Percentiles rank a stretch among this genome's conserved stretches.
These are phyloP conservation scores for Mycosarcoma mackinlayi DNA, from an alignment of 1,284 basidiomycete genomes.

Conservation along the genomic window DNA sequence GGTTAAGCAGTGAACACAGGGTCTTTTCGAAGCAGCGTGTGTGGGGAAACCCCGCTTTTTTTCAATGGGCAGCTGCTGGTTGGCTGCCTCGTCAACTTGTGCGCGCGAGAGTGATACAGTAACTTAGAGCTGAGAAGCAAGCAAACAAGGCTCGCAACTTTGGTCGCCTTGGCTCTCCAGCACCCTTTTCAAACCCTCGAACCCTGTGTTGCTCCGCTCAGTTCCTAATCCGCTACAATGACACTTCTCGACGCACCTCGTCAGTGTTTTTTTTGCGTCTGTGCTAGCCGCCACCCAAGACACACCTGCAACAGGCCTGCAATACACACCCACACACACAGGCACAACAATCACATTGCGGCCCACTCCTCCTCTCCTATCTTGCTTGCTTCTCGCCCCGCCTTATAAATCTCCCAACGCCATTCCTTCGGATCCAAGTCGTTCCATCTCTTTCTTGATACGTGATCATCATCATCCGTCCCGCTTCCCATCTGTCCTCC, in stretches of 20 bases:
- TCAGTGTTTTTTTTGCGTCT: not conserved
- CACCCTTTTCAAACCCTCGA: not conserved
- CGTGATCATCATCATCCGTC: constrained; percentile 5
- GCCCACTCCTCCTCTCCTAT: constrained; percentile 3
- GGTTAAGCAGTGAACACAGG: constrained; percentile 14
- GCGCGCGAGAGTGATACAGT: constrained; percentile 1
- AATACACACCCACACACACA: too few species aligned
- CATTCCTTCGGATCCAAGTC: not conserved
- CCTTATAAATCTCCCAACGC: constrained; percentile 14
- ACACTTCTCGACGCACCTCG: not conserved
- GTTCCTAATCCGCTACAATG: not conserved
- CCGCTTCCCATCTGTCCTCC: not conserved
- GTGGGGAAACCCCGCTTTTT: constrained; percentile 47
- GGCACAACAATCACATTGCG: not conserved
- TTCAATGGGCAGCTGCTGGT: constrained; percentile 30
- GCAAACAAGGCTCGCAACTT: too few species aligned
- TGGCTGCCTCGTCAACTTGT: constrained; percentile 6
- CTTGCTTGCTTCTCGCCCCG: not conserved
- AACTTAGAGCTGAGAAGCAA: not conserved
- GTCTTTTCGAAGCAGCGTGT: constrained; percentile 15
- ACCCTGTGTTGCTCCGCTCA: constrained; percentile 3
- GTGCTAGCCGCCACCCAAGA: constrained; percentile 1
- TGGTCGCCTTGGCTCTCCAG: not conserved
- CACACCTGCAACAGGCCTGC: not conserved
- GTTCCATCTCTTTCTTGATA: constrained; percentile 3